Percentiles rank a stretch among this genome's conserved stretches.
Evolutionary conservation across 1,139 yeast genomes (phyloP).

Genomic region (Geotrichum aggregatum): DNA sequence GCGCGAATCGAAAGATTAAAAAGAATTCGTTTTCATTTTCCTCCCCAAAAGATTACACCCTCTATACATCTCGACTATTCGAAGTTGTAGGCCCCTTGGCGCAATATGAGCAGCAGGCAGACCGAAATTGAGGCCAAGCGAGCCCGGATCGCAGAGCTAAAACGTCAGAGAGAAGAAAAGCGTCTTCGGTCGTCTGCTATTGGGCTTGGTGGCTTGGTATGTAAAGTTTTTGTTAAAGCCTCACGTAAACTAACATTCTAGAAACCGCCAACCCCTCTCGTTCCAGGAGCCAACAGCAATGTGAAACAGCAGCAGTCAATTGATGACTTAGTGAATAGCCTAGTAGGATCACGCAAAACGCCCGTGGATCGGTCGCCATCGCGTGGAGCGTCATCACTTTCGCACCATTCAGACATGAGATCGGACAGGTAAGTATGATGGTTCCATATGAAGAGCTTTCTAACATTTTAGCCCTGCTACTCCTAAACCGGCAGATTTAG

Average conservation of each 20-base stretch:
- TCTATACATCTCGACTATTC: too few species aligned
- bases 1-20: too few species aligned
- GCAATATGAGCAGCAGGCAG: slow-evolving; percentile 32
- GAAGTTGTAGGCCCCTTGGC: slow-evolving; percentile 2
- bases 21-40: background rate
- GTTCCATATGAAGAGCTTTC: background rate
- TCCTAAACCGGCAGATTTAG: slow-evolving; percentile 5
- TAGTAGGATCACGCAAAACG: slow-evolving; percentile 22
- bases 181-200: slow-evolving; percentile 20
- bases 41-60: background rate
- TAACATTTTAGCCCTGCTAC: slow-evolving; percentile 1
- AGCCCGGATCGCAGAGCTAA: slow-evolving; percentile 46
- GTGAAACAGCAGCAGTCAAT: slow-evolving; percentile 20
- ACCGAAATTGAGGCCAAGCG: slow-evolving; percentile 47
- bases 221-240: background rate
- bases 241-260: background rate
- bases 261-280: slow-evolving; percentile 13
- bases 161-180: slow-evolving; percentile 37
- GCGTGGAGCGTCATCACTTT: slow-evolving; percentile 16
- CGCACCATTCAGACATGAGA: slow-evolving; percentile 13
- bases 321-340: slow-evolving; percentile 28
- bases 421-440: slow-evolving; percentile 5
- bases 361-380: slow-evolving; percentile 9
- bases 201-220: slow-evolving; percentile 14
- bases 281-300: background rate